These are phyloP conservation scores for Aegilops bicornis DNA, from an alignment of 176 grass and related monocot species.

Conservation along the genomic window DNA sequence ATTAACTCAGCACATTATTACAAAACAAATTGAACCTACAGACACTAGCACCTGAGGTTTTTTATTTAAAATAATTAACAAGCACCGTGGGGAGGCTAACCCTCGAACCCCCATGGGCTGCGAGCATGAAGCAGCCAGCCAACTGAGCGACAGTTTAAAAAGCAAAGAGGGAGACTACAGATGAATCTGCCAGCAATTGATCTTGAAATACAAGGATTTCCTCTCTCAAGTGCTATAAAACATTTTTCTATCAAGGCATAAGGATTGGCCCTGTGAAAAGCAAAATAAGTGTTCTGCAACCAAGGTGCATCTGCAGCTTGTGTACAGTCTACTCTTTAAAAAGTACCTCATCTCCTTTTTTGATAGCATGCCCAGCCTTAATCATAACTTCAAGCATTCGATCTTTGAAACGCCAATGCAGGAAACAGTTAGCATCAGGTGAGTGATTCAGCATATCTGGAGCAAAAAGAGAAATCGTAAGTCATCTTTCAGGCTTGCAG, in stretches of 20 bases:
- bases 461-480: constrained; percentile 15
- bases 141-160: neutral
- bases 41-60: neutral
- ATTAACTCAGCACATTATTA: neutral
- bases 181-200: neutral
- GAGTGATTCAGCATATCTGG: constrained; percentile 99
- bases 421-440: constrained; percentile 90
- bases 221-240: neutral
- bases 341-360: constrained; percentile 90
- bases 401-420: constrained; percentile 96
- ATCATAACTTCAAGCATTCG: constrained; percentile 98
- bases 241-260: neutral
- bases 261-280: neutral
- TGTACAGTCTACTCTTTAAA: constrained; percentile 20
- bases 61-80: neutral
- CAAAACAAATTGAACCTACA: neutral
- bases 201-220: neutral
- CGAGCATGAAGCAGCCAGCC: neutral
- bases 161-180: neutral
- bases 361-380: constrained; percentile 76
- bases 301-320: constrained; percentile 11
- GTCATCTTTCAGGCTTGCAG: neutral
- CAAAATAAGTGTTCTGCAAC: neutral
- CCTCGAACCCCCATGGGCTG: neutral
- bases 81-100: neutral